These are phyloP conservation scores for Metschnikowia peoriensis DNA, from an alignment of 805 yeast species.

Conservation along the genomic window DNA sequence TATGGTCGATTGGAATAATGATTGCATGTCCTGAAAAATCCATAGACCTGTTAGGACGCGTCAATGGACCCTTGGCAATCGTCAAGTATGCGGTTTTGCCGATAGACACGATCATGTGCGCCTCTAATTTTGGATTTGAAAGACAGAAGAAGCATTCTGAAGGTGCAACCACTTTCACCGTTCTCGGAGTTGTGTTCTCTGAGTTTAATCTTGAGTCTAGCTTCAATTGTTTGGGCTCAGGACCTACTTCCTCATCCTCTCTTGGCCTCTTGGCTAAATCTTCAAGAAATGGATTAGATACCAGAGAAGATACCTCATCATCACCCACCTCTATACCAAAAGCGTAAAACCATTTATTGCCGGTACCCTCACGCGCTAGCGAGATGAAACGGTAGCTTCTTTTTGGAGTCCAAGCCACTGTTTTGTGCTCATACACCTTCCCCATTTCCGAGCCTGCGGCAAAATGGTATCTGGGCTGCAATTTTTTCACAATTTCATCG, in stretches of 20 bases:
- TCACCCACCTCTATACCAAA: constrained; percentile 38
- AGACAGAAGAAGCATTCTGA: constrained; percentile 78
- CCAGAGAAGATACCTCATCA: constrained; percentile 13
- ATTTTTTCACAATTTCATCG: constrained; percentile 43
- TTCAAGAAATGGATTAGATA: constrained; percentile 24
- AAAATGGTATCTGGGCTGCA: constrained; percentile 68
- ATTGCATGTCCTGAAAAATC: constrained; percentile 80
- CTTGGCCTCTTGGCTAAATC: constrained; percentile 3
- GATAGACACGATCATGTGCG: constrained; percentile 78
- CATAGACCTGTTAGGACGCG: constrained; percentile 45
- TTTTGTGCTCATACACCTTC: constrained; percentile 50
- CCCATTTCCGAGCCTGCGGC: constrained; percentile 51
- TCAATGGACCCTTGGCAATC: constrained; percentile 82
- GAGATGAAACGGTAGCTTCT: constrained; percentile 62
- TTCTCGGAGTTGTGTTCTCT: neutral
- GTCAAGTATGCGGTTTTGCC: constrained; percentile 68
- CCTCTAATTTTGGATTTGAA: constrained; percentile 71
- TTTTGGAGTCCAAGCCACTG: constrained; percentile 55
- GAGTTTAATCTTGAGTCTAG: neutral
- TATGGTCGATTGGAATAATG: constrained; percentile 76
- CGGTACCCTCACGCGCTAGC: constrained; percentile 55
- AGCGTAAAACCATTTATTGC: constrained; percentile 72
- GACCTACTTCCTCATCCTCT: neutral
- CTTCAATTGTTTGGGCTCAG: neutral
- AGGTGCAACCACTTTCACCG: constrained; percentile 48